Evolutionary conservation across 2,329 filamentous ascomycete species (phyloP).

Genomic region (Clarireedia paspali): DNA sequence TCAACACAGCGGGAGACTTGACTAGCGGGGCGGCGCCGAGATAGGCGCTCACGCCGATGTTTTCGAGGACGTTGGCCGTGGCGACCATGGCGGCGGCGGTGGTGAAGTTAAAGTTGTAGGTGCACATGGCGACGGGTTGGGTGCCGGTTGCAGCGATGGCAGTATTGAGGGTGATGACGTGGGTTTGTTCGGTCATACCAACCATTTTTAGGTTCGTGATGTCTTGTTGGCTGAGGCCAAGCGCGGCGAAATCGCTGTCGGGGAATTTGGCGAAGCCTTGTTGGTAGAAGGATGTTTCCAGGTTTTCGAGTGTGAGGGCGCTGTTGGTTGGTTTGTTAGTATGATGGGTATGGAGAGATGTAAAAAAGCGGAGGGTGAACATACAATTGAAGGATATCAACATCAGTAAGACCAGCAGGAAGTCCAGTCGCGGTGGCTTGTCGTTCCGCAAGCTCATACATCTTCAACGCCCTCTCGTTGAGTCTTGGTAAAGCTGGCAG

Average conservation of each 20-base stretch:
- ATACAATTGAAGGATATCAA: conserved; percentile 47
- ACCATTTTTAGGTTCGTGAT: conserved; percentile 55
- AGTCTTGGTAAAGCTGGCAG: conserved; percentile 26
- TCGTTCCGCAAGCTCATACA: conserved; percentile 21
- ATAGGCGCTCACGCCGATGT: conserved; percentile 64
- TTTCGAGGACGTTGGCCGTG: conserved; percentile 63
- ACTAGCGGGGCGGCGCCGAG: conserved; percentile 64
- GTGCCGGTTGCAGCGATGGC: conserved; percentile 55
- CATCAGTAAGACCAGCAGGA: conserved; percentile 37
- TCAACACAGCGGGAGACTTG: conserved; percentile 50
- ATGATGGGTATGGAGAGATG: not conserved
- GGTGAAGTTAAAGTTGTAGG: conserved; percentile 64
- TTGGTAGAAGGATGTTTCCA: conserved; percentile 66
- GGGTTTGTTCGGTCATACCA: conserved; percentile 53
- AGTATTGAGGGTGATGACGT: conserved; percentile 52
- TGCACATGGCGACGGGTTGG: conserved; percentile 60
- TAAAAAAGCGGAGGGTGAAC: conserved; percentile 14
- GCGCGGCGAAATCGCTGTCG: conserved; percentile 53
- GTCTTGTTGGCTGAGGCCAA: conserved; percentile 48
- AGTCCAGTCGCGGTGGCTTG: conserved; percentile 27
- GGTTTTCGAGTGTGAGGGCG: conserved; percentile 66
- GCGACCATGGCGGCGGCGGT: conserved; percentile 60
- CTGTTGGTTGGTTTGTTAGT: conserved; percentile 23
- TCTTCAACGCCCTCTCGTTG: conserved; percentile 18
- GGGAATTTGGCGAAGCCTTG: conserved; percentile 62